Percentiles rank a stretch among this genome's conserved stretches.
Evolutionary conservation across 2,329 filamentous ascomycete species (phyloP).

Genomic region (Magnaporthiopsis rhizophila): DNA sequence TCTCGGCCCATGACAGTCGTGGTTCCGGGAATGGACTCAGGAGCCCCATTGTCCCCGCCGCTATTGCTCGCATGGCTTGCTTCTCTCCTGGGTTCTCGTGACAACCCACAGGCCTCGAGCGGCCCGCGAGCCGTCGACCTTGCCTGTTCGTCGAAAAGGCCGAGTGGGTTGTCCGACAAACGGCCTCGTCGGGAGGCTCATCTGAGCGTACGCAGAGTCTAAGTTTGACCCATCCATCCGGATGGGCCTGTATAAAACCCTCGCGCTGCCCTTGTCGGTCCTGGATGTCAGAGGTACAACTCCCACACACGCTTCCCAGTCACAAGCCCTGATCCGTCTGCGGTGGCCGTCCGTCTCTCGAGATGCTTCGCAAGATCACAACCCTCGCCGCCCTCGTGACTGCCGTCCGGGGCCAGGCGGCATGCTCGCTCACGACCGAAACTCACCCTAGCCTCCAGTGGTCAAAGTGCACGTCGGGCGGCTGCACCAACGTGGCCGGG

Average conservation of each 20-base stretch:
- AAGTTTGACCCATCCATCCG: too few relatives aligned
- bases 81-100: neutral
- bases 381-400: constrained; percentile 32
- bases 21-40: neutral
- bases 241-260: neutral
- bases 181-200: neutral
- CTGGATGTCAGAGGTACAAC: neutral
- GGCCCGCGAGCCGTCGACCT: neutral
- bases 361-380: constrained; percentile 23
- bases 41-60: neutral
- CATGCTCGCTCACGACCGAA: constrained; percentile 38
- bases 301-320: neutral
- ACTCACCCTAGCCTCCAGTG: constrained; percentile 45
- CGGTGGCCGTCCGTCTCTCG: constrained; percentile 8
- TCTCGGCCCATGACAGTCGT: neutral
- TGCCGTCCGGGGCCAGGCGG: constrained; percentile 39
- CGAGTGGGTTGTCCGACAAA: neutral
- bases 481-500: constrained; percentile 41
- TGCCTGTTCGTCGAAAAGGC: neutral
- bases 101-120: neutral
- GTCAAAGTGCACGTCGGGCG: constrained; percentile 42
- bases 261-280: neutral
- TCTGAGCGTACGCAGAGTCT: neutral
- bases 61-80: too few relatives aligned
- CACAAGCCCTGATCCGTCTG: neutral